phyloP scores from a whole-genome alignment of 176 grass and related monocot genomes.

The Aegilops speltoides region DNA sequence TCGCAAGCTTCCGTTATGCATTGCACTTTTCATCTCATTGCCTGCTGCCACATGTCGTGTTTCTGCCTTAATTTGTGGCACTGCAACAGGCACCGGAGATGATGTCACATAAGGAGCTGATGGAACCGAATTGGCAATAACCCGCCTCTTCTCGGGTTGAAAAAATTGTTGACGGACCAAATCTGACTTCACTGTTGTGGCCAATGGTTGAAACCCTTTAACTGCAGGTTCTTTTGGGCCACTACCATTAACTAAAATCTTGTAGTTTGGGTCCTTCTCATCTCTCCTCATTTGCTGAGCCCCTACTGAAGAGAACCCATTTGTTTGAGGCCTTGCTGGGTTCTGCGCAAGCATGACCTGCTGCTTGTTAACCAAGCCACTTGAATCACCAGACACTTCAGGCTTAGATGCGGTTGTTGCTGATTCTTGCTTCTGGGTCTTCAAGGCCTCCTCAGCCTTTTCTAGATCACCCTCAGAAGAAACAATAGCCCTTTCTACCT shows the following conservation, averaged over 20 bases:
- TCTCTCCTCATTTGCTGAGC: slow-evolving; percentile 64
- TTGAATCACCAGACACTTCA: slow-evolving; percentile 56
- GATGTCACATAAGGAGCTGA: slow-evolving; percentile 54
- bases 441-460: slow-evolving; percentile 80
- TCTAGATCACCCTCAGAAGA: slow-evolving; percentile 87
- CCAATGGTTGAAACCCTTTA: slow-evolving; percentile 65
- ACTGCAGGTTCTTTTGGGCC: slow-evolving; percentile 58
- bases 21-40: slow-evolving; percentile 55
- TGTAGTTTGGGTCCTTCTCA: slow-evolving; percentile 83
- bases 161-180: slow-evolving; percentile 56
- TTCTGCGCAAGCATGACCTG: slow-evolving; percentile 41
- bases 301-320: slow-evolving; percentile 45
- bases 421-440: slow-evolving; percentile 77
- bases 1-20: slow-evolving; percentile 54
- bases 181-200: slow-evolving; percentile 47
- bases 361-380: slow-evolving; percentile 57
- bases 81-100: slow-evolving; percentile 59
- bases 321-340: slow-evolving; percentile 57
- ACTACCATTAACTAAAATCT: slow-evolving; percentile 44
- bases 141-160: slow-evolving; percentile 65
- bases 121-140: slow-evolving; percentile 45
- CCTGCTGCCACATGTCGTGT: slow-evolving; percentile 43
- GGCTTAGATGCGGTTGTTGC: slow-evolving; percentile 27
- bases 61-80: slow-evolving; percentile 62
- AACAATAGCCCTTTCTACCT: slow-evolving; percentile 97